These are phyloP conservation scores for Murraya paniculata DNA, from an alignment of 345 rosid species.

Conservation along the genomic window DNA sequence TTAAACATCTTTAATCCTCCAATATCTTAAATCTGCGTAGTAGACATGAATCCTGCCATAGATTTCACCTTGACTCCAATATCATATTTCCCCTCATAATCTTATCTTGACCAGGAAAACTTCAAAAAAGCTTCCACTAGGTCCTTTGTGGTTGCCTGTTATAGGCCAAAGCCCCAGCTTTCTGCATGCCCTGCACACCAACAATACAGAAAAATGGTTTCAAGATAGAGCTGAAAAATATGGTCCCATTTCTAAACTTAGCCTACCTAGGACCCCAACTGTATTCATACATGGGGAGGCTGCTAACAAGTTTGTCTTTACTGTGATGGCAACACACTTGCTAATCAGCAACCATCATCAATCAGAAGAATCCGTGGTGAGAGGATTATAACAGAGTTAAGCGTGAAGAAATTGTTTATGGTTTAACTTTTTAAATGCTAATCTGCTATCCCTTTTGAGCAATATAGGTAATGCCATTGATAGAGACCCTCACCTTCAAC, in stretches of 20 bases:
- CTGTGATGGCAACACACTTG: conserved; percentile 2
- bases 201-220: conserved; percentile 25
- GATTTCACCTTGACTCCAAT: not conserved
- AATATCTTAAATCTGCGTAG: too few relatives aligned
- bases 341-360: conserved; percentile 16
- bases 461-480: conserved; percentile 27
- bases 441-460: not conserved
- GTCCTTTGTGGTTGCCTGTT: conserved; percentile 34
- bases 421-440: not conserved
- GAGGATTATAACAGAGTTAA: conserved; percentile 20
- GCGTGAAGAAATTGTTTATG: not conserved
- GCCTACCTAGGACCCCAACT: conserved; percentile 14
- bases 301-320: conserved; percentile 32
- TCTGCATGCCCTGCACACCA: conserved; percentile 6
- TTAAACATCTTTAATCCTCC: not conserved
- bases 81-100: conserved; percentile 22
- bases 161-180: conserved; percentile 38
- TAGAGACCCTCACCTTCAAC: conserved; percentile 39
- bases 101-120: conserved; percentile 9
- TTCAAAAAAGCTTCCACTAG: conserved; percentile 32
- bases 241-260: conserved; percentile 36
- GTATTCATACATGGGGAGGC: conserved; percentile 33
- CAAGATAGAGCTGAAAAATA: conserved; percentile 23
- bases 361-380: conserved; percentile 18
- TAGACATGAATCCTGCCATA: not conserved